Conservation (phyloP, 2,329 filamentous ascomycete species). For the Leptosphaerulina australis region DNA sequence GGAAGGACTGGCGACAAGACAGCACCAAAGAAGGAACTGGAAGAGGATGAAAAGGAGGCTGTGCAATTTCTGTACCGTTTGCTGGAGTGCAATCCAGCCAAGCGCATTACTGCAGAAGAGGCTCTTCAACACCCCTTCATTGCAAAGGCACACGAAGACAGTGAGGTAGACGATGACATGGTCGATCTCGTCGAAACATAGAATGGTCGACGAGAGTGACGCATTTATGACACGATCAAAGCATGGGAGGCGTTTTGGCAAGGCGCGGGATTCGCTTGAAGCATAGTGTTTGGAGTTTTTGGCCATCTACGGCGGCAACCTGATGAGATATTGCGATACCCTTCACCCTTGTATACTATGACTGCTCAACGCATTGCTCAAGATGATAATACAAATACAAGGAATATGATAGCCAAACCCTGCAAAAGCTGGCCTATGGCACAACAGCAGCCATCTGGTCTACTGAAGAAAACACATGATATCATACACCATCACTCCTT, state of each 20-base stretch:
- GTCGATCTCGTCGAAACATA: constrained; percentile 35
- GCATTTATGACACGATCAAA: constrained; percentile 26
- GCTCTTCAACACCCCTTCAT: constrained; percentile 77
- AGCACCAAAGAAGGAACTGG: constrained; percentile 58
- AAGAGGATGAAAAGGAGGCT: constrained; percentile 72
- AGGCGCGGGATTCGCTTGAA: constrained; percentile 13
- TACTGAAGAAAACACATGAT: constrained; percentile 5
- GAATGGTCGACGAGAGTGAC: constrained; percentile 21
- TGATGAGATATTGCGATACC: constrained; percentile 41
- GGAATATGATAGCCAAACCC: constrained; percentile 10
- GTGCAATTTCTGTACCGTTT: constrained; percentile 73
- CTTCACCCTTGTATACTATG: constrained; percentile 33
- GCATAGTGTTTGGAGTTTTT: constrained; percentile 40
- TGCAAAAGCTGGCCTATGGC: constrained; percentile 6
- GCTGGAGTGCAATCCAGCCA: constrained; percentile 76
- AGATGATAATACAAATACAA: constrained; percentile 14
- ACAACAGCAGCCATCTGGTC: constrained; percentile 1
- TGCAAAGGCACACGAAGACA: constrained; percentile 37
- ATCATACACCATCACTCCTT: constrained; percentile 9
- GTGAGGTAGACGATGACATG: constrained; percentile 44
- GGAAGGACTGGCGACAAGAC: constrained; percentile 68
- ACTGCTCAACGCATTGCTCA: constrained; percentile 8
- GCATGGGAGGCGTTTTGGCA: constrained; percentile 33
- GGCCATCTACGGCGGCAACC: constrained; percentile 26
- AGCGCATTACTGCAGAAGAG: constrained; percentile 75